Evolutionary conservation across 148 eudicot species (phyloP), one percentile per base, ranked within the genome.

Genomic region (Dianthus caryophyllus): DNA sequence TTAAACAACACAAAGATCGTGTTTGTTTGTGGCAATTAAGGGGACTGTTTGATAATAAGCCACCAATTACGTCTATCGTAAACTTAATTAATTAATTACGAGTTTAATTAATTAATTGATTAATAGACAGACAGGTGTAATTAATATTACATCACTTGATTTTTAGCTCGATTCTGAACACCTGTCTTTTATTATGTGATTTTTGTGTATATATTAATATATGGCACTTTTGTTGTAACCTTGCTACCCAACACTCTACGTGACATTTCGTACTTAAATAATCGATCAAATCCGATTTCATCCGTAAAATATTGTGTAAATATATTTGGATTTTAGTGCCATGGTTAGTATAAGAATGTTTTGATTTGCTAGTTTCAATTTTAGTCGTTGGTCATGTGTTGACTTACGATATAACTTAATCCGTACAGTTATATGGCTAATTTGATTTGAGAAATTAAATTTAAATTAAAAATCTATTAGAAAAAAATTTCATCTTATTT

Each of bases 1-100:
- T n/a, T n/a, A n/a, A n/a, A n/a, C n/a, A n/a, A n/a, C n/a, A n/a
- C n/a, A n/a, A 46, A 46, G 66, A 58, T 57, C 24, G 62, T 69
- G 64, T 33, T 44, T 69, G 64, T 69, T 61, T 62, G 74, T 62
- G 39, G 47, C 51, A 36, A 53, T 6, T n/a, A 57, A 47, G 67
- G 74, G 43, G 27, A 27, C 51, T 64, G 64, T 54, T 64, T 27
- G 54, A 26, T 41, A 44, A 54, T 38, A 54, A 36, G 53, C 69
- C 62, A 71, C 52, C 68, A 62, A 43, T 43, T 43, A 22, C 43
- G 15, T 31, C 13, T 58, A 30, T 58, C 24, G 31, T n/a, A 18
- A 22, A 13, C 22, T 36, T 56, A 56, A 38, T 26, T 26, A 49
- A 39, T 2, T 46, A 22, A 12, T 59, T n/a, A n/a, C 39, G 33